Percentiles rank a stretch among this genome's conserved stretches.
These are phyloP conservation scores for Cotoneaster glaucophyllus DNA, from an alignment of 306 rosid species.

Conservation along the genomic window DNA sequence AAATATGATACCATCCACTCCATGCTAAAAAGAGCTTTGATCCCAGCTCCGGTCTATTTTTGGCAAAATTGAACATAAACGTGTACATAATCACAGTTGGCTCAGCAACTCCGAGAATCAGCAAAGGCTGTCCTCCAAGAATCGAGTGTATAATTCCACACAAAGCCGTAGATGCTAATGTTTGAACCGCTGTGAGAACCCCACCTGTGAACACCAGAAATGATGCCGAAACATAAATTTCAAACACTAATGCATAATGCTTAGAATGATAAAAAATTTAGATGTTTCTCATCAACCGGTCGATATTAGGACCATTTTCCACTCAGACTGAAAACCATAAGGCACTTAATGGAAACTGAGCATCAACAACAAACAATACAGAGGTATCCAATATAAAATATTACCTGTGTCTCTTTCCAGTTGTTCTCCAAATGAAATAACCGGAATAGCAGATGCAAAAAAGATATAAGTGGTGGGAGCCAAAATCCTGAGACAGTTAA, in stretches of 20 bases:
- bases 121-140: slow-evolving; percentile 74
- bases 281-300: background rate
- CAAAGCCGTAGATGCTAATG: slow-evolving; percentile 70
- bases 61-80: slow-evolving; percentile 75
- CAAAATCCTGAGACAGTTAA: slow-evolving; percentile 44
- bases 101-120: slow-evolving; percentile 84
- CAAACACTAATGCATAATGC: background rate
- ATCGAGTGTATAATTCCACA: slow-evolving; percentile 82
- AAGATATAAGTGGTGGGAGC: slow-evolving; percentile 79
- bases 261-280: background rate
- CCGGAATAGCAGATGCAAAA: slow-evolving; percentile 81
- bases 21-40: slow-evolving; percentile 72
- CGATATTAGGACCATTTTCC: background rate
- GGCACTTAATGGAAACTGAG: background rate
- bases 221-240: slow-evolving; percentile 4
- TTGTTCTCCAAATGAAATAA: slow-evolving; percentile 77
- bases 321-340: background rate
- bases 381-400: background rate
- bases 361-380: background rate
- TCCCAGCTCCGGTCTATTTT: slow-evolving; percentile 68
- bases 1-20: slow-evolving; percentile 58
- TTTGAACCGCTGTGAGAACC: slow-evolving; percentile 74
- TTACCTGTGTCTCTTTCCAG: slow-evolving; percentile 66
- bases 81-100: slow-evolving; percentile 84
- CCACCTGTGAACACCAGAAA: slow-evolving; percentile 49